Conservation (phyloP, 192 early-diverging fungal species). For the Backusella tarrabulga region DNA sequence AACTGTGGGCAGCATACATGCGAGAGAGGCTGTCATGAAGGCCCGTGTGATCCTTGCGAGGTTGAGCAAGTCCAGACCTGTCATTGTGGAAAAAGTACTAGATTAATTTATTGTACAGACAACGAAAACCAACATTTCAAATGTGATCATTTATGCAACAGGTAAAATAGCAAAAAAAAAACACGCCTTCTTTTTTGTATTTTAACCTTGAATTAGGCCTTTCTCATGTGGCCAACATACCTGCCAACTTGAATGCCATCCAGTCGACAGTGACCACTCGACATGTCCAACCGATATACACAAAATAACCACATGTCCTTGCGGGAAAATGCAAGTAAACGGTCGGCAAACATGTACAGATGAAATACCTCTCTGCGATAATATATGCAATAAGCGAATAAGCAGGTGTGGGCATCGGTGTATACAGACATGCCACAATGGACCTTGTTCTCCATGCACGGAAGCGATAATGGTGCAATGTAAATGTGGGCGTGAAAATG, state of each 20-base stretch:
- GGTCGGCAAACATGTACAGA: slow-evolving; percentile 46
- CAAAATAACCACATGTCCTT: slow-evolving; percentile 48
- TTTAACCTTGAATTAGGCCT: slow-evolving; percentile 19
- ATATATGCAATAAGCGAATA: slow-evolving; percentile 56
- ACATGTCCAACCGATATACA: slow-evolving; percentile 53
- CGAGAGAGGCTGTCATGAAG: slow-evolving; percentile 63
- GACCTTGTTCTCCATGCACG: slow-evolving; percentile 64
- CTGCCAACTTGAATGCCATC: slow-evolving; percentile 56
- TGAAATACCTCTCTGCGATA: slow-evolving; percentile 60
- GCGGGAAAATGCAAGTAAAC: slow-evolving; percentile 29
- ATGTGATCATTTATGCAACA: neutral
- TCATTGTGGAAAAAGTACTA: slow-evolving; percentile 61
- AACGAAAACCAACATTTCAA: neutral
- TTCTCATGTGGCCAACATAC: slow-evolving; percentile 52
- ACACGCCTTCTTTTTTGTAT: neutral
- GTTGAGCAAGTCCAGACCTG: slow-evolving; percentile 56
- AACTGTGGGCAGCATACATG: slow-evolving; percentile 71
- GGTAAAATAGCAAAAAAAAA: neutral
- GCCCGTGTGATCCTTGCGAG: slow-evolving; percentile 64
- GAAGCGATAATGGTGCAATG: slow-evolving; percentile 54
- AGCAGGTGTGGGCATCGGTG: slow-evolving; percentile 64
- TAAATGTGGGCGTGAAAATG: slow-evolving; percentile 56
- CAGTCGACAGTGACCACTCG: slow-evolving; percentile 29
- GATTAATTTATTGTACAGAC: slow-evolving; percentile 26
- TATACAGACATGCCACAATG: slow-evolving; percentile 55